These are phyloP conservation scores for Carallia pectinifolia DNA, from an alignment of 345 rosid genomes.

Conservation along the genomic window DNA sequence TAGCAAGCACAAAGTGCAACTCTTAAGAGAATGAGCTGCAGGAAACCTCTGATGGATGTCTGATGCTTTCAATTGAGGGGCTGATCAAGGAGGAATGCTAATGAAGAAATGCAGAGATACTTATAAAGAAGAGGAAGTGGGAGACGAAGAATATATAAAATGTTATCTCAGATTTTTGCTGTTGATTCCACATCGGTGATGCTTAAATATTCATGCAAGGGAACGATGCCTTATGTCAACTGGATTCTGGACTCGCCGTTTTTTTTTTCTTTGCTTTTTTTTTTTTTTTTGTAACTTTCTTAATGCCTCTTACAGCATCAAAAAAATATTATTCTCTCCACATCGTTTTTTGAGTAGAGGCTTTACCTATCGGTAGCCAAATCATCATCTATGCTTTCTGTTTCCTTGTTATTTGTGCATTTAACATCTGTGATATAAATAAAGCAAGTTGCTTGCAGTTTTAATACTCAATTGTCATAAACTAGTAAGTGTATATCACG, in stretches of 20 bases:
- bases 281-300: neutral
- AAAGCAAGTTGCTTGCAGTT: neutral
- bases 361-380: slow-evolving; percentile 15
- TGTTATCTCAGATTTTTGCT: neutral
- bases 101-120: slow-evolving; percentile 10
- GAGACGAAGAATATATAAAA: slow-evolving; percentile 6
- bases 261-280: slow-evolving; percentile 18
- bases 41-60: no score
- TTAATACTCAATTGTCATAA: no score
- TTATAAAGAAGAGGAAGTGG: slow-evolving; percentile 10
- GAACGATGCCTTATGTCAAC: slow-evolving; percentile 24
- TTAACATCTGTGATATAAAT: slow-evolving; percentile 2
- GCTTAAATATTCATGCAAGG: slow-evolving; percentile 7
- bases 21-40: neutral
- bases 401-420: neutral
- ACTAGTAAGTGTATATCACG: neutral
- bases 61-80: slow-evolving; percentile 1
- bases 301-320: slow-evolving; percentile 1
- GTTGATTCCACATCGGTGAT: slow-evolving; percentile 14
- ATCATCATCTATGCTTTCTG: slow-evolving; percentile 4
- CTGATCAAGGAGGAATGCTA: slow-evolving; percentile 15
- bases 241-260: slow-evolving; percentile 21
- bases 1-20: neutral
- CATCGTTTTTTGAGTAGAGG: slow-evolving; percentile 19
- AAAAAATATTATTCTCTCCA: slow-evolving; percentile 16